Evolutionary conservation across 2,329 filamentous ascomycete species (phyloP).

Genomic region (Ceratocystis variospora): DNA sequence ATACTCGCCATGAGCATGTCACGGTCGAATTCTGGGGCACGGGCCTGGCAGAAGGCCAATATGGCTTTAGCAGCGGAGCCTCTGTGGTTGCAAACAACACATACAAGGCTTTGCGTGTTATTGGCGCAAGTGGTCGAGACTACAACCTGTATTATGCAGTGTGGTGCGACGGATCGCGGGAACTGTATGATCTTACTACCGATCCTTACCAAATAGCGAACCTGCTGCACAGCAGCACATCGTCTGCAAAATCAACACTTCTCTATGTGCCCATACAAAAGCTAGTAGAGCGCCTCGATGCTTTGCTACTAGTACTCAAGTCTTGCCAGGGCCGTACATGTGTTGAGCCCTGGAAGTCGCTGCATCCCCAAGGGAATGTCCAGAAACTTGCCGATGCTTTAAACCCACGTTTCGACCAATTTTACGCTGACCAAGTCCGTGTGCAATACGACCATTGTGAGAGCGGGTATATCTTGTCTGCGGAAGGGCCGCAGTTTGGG

Average conservation of each 20-base stretch:
- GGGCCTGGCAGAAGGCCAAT: conserved; percentile 25
- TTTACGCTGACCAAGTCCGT: conserved; percentile 36
- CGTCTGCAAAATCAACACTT: conserved; percentile 20
- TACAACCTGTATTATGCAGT: conserved; percentile 44
- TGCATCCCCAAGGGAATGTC: conserved; percentile 42
- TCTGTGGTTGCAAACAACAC: conserved; percentile 31
- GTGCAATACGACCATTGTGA: conserved; percentile 42
- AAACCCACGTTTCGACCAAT: conserved; percentile 33
- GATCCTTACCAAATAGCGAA: conserved; percentile 36
- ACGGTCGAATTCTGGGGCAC: conserved; percentile 41
- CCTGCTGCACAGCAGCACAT: conserved; percentile 20
- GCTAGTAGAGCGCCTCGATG: conserved; percentile 40
- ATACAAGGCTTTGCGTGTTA: conserved; percentile 39
- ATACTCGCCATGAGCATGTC: conserved; percentile 33
- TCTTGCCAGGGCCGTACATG: conserved; percentile 42
- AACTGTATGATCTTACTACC: conserved; percentile 40
- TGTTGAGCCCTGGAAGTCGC: conserved; percentile 38
- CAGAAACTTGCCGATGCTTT: conserved; percentile 38
- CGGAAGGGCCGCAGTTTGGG: conserved; percentile 39
- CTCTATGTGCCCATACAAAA: conserved; percentile 28
- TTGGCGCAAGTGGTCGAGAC: conserved; percentile 23
- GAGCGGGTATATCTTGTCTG: conserved; percentile 39
- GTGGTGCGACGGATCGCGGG: conserved; percentile 38
- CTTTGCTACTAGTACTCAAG: conserved; percentile 46
- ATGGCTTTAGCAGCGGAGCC: conserved; percentile 10